Conservation (phyloP, 768 basidiomycete species). For the Suillus occidentalis region DNA sequence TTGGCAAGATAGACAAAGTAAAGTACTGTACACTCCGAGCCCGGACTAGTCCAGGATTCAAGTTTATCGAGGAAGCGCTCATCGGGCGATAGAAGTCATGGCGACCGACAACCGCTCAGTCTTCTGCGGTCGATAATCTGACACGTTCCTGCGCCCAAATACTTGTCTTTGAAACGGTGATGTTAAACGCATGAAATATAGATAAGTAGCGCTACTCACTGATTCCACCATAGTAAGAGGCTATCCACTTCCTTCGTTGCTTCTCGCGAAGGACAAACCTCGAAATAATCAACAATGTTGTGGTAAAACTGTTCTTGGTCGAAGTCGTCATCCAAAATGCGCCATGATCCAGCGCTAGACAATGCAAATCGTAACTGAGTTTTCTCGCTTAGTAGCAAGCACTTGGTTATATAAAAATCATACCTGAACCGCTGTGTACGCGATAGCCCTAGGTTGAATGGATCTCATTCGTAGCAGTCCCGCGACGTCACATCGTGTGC, state of each 20-base stretch:
- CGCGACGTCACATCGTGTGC: conserved; percentile 13
- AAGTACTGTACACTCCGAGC: too few relatives aligned
- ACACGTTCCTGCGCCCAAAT: too few relatives aligned
- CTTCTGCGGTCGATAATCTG: too few relatives aligned
- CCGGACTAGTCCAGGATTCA: too few relatives aligned
- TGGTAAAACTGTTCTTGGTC: conserved; percentile 15
- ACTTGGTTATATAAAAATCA: too few relatives aligned
- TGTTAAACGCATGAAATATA: too few relatives aligned
- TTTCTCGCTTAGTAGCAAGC: too few relatives aligned
- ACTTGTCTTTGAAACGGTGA: too few relatives aligned
- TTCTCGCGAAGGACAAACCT: not conserved
- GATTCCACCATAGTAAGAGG: conserved; percentile 16
- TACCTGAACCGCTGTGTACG: conserved; percentile 28
- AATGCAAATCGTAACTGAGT: conserved; percentile 17
- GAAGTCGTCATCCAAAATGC: conserved; percentile 9
- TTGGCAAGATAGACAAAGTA: too few relatives aligned
- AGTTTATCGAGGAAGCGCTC: too few relatives aligned
- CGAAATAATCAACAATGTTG: conserved; percentile 19
- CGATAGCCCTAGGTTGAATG: conserved; percentile 21
- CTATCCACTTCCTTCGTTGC: not conserved
- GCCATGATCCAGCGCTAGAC: conserved; percentile 12
- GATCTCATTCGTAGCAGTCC: conserved; percentile 5
- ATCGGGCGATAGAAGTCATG: too few relatives aligned
- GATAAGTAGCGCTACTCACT: conserved; percentile 4
- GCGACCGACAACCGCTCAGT: too few relatives aligned